Percentiles rank a stretch among this genome's conserved stretches.
Evolutionary conservation across 148 eudicot species (phyloP).

Genomic region (Salicornia ramosissima): DNA sequence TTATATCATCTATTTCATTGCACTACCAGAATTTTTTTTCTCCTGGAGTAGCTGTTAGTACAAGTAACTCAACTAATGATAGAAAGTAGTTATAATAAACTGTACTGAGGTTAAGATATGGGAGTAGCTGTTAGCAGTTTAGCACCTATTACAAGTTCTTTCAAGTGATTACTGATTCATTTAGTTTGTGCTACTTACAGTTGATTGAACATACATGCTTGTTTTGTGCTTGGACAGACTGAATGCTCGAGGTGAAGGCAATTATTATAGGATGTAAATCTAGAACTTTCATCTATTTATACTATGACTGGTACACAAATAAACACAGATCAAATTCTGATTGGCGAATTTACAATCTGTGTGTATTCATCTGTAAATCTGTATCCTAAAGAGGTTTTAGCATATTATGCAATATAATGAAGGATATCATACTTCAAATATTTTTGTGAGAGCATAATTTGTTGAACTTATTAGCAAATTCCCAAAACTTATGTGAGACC

Average conservation of each 20-base stretch:
- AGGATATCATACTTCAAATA: neutral
- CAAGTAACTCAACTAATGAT: no score
- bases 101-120: no score
- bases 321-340: neutral
- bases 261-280: no score
- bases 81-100: no score
- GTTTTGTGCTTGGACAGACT: neutral
- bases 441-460: neutral
- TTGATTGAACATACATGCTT: neutral
- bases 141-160: neutral
- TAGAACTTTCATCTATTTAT: neutral
- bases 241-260: slow-evolving; percentile 12
- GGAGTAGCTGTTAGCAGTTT: no score
- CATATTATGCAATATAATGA: neutral
- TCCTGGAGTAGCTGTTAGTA: neutral
- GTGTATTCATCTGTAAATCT: neutral
- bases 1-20: neutral
- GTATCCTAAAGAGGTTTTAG: neutral
- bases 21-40: neutral
- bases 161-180: neutral
- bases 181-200: neutral
- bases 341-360: neutral
- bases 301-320: neutral
- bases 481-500: neutral
- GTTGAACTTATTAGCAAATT: neutral